A percentile compares a stretch with the other conserved stretches of the same genome.
These are phyloP conservation scores for Papiliotrema flavescens DNA, from an alignment of 1,284 basidiomycete species.

Conservation along the genomic window DNA sequence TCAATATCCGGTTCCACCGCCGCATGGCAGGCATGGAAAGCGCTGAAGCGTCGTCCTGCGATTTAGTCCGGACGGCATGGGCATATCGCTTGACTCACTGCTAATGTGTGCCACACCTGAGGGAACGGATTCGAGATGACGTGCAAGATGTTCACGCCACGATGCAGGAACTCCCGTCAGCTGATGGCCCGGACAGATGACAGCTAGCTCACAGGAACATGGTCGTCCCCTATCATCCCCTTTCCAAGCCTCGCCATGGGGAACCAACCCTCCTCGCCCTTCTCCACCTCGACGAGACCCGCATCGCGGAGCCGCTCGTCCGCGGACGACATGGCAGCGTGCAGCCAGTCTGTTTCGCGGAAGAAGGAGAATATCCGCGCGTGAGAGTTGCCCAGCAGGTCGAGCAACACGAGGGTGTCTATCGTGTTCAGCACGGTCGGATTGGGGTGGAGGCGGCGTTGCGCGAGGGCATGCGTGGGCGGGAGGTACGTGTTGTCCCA, in stretches of 20 bases:
- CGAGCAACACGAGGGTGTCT: constrained; percentile 84
- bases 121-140: constrained; percentile 90
- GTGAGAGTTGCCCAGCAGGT: constrained; percentile 72
- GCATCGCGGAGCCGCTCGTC: constrained; percentile 59
- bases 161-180: constrained; percentile 58
- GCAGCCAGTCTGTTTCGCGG: constrained; percentile 87
- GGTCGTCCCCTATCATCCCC: constrained; percentile 82
- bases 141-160: constrained; percentile 86
- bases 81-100: constrained; percentile 53
- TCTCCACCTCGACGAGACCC: constrained; percentile 29
- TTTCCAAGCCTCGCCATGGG: constrained; percentile 42
- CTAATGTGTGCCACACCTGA: constrained; percentile 79
- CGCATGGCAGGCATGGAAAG: constrained; percentile 82
- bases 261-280: constrained; percentile 40
- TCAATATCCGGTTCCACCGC: constrained; percentile 82
- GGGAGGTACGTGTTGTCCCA: constrained; percentile 70
- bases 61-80: background rate
- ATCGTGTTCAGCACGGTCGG: constrained; percentile 69
- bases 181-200: background rate
- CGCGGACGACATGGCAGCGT: constrained; percentile 64
- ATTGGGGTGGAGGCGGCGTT: constrained; percentile 59
- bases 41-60: constrained; percentile 80
- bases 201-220: constrained; percentile 60
- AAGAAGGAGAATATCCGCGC: constrained; percentile 75
- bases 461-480: constrained; percentile 52